Evolutionary conservation across 2,329 filamentous ascomycete species (phyloP).

Genomic region (Fusarium bactridioides): DNA sequence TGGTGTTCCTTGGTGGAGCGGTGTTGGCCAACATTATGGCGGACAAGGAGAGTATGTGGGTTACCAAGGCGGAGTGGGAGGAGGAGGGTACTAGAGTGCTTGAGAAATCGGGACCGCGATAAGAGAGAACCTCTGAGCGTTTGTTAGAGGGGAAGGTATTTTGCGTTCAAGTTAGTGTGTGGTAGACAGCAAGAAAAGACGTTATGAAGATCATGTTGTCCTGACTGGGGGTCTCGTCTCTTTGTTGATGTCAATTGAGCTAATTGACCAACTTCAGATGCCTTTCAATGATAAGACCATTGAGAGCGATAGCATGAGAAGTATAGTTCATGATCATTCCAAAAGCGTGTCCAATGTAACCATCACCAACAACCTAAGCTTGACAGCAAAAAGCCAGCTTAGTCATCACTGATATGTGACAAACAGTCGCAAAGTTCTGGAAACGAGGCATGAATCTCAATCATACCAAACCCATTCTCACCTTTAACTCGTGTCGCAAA

Average conservation of each 20-base stretch:
- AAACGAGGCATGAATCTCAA: constrained; percentile 13
- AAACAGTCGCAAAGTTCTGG: constrained; percentile 19
- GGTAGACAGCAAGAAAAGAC: constrained; percentile 40
- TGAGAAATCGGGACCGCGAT: constrained; percentile 93
- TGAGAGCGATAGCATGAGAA: neutral
- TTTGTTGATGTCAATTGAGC: neutral
- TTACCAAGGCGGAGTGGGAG: constrained; percentile 95
- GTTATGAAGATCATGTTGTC: constrained; percentile 8
- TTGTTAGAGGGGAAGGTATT: constrained; percentile 27
- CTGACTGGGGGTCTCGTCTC: neutral
- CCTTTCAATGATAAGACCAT: neutral
- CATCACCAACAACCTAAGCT: constrained; percentile 8
- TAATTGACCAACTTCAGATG: neutral
- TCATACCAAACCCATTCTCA: constrained; percentile 6
- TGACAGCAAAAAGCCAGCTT: constrained; percentile 10
- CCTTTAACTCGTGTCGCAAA: neutral
- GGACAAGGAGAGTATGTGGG: constrained; percentile 99
- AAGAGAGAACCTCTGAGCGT: constrained; percentile 39
- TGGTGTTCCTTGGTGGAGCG: constrained; percentile 98
- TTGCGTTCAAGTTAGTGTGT: constrained; percentile 28
- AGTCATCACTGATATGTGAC: constrained; percentile 23
- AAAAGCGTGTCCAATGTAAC: neutral
- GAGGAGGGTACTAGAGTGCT: constrained; percentile 86
- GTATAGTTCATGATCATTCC: neutral
- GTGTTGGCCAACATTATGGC: constrained; percentile 99